Evolutionary conservation across 2,329 filamentous ascomycete genomes (phyloP), one percentile per base, ranked within the genome.

Genomic region (Leptoxyphium fumago): DNA sequence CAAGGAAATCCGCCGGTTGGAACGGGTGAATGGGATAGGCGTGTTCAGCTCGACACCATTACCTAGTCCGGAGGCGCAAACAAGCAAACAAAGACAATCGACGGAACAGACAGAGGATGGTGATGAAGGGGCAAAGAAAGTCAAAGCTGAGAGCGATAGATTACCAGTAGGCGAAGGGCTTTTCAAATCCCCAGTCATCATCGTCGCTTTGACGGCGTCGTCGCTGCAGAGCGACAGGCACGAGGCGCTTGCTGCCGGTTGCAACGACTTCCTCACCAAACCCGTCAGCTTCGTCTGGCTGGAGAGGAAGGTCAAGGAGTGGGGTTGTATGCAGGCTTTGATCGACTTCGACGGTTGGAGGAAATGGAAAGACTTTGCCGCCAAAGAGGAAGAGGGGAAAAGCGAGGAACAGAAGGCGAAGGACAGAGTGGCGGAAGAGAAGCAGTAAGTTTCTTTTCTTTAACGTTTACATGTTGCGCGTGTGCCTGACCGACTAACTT

Each of bases 281-380:
- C 91, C 91, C 15, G 89, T 98, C 53, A 94, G 94, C 61, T 95
- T 95, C 59, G 83, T 93, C 47, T 98, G 89, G 88, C 76, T 98
- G 21, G 86, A 95, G 62, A 79, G 89, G 46, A 98, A 98, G 64
- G 88, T 96, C 54, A 95, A 93, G 67, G 91, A 98, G 71, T 98
- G 91, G 91, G 91, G 91, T 45, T 96, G 91, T 69, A 98, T 98
- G 91, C 91, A 96, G 68, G 91, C 91, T 9, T 74, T 98, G 18
- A 96, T 98, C 57, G 91, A 98, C 67, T 96, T 91, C 61, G 89
- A 96, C 61, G 91, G 91, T 48, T 98, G 91, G 91, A 78, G 88
- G 44, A 86, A 86, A 63, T 98, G 91, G 91, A 94, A 94, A 62
- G 84, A 91, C 56, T 89, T 84, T 58, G 65, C 64, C 47, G 52